phyloP scores from a whole-genome alignment of 2,329 filamentous ascomycete species.

The Diaporthe nobilis region DNA sequence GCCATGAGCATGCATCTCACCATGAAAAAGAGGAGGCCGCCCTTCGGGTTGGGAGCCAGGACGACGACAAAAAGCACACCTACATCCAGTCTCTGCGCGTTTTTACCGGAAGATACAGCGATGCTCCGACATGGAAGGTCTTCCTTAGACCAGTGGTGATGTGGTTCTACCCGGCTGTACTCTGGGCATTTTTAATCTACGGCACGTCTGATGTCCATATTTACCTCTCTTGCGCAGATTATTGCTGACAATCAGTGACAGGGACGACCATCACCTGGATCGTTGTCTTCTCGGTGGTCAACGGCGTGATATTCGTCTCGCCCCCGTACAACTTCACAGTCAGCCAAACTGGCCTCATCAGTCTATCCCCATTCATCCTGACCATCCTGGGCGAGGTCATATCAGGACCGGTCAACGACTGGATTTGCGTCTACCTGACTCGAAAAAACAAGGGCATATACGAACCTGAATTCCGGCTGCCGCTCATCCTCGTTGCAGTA shows the following conservation, averaged over 20 bases:
- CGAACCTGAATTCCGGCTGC: constrained; percentile 67
- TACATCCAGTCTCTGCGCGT: constrained; percentile 52
- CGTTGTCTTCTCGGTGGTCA: constrained; percentile 61
- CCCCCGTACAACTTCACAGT: constrained; percentile 67
- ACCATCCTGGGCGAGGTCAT: constrained; percentile 61
- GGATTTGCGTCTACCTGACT: constrained; percentile 59
- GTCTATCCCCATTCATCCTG: constrained; percentile 64
- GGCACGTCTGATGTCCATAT: constrained; percentile 51
- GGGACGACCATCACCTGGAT: constrained; percentile 50
- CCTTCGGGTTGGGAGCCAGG: constrained; percentile 42
- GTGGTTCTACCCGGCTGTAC: constrained; percentile 64
- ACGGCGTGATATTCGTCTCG: constrained; percentile 63
- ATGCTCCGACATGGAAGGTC: constrained; percentile 56
- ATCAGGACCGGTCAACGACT: constrained; percentile 62
- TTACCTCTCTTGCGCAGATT: constrained; percentile 51
- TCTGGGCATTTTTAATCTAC: constrained; percentile 65
- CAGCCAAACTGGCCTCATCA: constrained; percentile 64
- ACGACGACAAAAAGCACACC: constrained; percentile 48
- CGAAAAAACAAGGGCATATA: constrained; percentile 66
- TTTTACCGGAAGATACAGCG: constrained; percentile 54
- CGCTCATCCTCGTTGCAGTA: constrained; percentile 56
- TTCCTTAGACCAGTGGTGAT: constrained; percentile 62
- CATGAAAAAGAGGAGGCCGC: constrained; percentile 37
- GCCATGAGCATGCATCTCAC: constrained; percentile 42
- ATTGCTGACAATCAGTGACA: background rate